Conservation (phyloP, 371 early-diverging fungal genomes). For the Entomophthora muscae region DNA sequence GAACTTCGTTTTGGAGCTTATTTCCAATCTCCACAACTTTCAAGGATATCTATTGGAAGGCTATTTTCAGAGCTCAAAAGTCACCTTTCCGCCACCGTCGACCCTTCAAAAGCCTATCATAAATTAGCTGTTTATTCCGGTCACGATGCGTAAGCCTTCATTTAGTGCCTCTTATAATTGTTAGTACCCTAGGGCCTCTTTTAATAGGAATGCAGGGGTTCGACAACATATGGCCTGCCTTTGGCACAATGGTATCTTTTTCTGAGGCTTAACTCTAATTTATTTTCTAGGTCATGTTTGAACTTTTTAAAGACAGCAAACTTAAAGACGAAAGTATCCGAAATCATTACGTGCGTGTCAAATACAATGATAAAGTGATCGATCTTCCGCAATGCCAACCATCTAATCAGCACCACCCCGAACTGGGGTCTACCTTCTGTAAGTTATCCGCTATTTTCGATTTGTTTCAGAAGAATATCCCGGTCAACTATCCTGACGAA, state of each 20-base stretch:
- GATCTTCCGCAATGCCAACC: slow-evolving; percentile 35
- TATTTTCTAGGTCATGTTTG: slow-evolving; percentile 35
- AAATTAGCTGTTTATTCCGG: slow-evolving; percentile 53
- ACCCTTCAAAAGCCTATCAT: slow-evolving; percentile 18
- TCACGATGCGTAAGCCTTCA: slow-evolving; percentile 39
- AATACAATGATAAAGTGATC: slow-evolving; percentile 40
- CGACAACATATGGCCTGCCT: slow-evolving; percentile 21
- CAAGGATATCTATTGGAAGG: slow-evolving; percentile 29
- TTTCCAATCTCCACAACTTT: slow-evolving; percentile 16
- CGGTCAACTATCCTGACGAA: slow-evolving; percentile 30
- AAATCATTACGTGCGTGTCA: slow-evolving; percentile 49
- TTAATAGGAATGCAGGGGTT: slow-evolving; percentile 31
- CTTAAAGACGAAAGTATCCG: slow-evolving; percentile 10
- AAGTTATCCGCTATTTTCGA: slow-evolving; percentile 48
- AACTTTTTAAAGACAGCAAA: slow-evolving; percentile 32
- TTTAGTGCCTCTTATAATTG: not conserved
- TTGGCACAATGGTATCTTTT: slow-evolving; percentile 13
- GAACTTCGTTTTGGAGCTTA: slow-evolving; percentile 1
- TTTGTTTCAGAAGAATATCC: slow-evolving; percentile 30
- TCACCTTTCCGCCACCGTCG: slow-evolving; percentile 18
- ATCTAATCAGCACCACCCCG: slow-evolving; percentile 31
- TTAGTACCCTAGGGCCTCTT: slow-evolving; percentile 41
- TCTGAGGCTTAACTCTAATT: slow-evolving; percentile 22
- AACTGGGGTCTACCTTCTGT: slow-evolving; percentile 38
- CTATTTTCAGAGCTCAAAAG: slow-evolving; percentile 29